These are phyloP conservation scores for Aspergillus glaucus DNA, from an alignment of 2,329 filamentous ascomycete species.

Conservation along the genomic window DNA sequence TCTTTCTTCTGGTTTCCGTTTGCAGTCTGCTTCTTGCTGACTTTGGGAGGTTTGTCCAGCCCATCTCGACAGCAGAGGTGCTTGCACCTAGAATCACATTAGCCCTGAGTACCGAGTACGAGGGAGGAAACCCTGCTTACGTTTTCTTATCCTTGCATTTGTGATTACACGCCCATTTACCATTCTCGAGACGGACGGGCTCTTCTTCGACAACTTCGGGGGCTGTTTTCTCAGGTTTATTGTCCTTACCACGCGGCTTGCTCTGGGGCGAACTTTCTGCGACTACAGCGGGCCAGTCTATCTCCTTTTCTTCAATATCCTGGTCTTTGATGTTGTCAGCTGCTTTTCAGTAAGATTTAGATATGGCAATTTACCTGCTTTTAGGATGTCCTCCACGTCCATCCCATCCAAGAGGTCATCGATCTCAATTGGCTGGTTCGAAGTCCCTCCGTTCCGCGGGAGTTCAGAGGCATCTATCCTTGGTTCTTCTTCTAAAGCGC, in stretches of 20 bases:
- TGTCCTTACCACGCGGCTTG: slow-evolving; percentile 1
- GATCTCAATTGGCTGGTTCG: slow-evolving; percentile 3
- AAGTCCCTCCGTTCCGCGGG: slow-evolving; percentile 6
- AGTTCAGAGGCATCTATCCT: slow-evolving; percentile 12
- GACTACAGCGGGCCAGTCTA: slow-evolving; percentile 17
- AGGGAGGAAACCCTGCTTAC: slow-evolving; percentile 16
- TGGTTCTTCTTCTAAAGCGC: slow-evolving; percentile 13
- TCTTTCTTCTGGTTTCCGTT: slow-evolving; percentile 15
- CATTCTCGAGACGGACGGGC: slow-evolving; percentile 56
- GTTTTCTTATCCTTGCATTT: slow-evolving; percentile 55
- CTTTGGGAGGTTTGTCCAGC: slow-evolving; percentile 56
- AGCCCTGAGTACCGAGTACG: slow-evolving; percentile 22
- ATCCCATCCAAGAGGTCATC: slow-evolving; percentile 49
- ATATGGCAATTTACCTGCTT: slow-evolving; percentile 26
- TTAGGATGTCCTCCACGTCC: slow-evolving; percentile 49
- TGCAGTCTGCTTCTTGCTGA: slow-evolving; percentile 20
- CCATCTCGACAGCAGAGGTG: slow-evolving; percentile 69
- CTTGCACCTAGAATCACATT: slow-evolving; percentile 49
- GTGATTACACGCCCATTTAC: slow-evolving; percentile 70
- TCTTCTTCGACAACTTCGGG: slow-evolving; percentile 28
- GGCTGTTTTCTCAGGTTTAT: slow-evolving; percentile 5
- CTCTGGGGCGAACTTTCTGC: slow-evolving; percentile 4
- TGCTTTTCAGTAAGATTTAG: neutral
- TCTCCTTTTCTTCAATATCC: slow-evolving; percentile 7
- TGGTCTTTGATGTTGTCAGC: neutral